These are phyloP conservation scores for Aureococcus anophagefferens DNA, from an alignment of 108 stramenopile species.

Conservation along the genomic window DNA sequence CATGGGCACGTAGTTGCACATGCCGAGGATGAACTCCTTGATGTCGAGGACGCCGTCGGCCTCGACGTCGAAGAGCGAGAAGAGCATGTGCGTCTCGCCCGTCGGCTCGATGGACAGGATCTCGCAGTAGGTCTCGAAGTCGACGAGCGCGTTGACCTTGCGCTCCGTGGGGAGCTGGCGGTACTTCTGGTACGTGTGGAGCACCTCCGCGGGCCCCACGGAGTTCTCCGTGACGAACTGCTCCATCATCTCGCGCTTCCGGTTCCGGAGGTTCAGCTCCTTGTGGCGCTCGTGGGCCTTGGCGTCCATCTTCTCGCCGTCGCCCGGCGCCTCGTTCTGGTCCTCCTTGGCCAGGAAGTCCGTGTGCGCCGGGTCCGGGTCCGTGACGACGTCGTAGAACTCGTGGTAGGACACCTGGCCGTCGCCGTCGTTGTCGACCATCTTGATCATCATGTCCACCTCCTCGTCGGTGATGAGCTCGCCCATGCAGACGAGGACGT, in stretches of 20 bases:
- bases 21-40: slow-evolving; percentile 52
- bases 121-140: slow-evolving; percentile 34
- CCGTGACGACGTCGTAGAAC: slow-evolving; percentile 52
- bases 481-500: slow-evolving; percentile 69
- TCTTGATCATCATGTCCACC: slow-evolving; percentile 70
- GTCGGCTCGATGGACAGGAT: slow-evolving; percentile 49
- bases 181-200: slow-evolving; percentile 1
- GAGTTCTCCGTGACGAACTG: slow-evolving; percentile 20
- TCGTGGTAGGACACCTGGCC: slow-evolving; percentile 66
- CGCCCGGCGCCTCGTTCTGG: slow-evolving; percentile 2
- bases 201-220: slow-evolving; percentile 12
- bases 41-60: slow-evolving; percentile 30
- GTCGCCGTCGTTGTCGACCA: slow-evolving; percentile 68
- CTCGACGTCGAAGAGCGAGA: slow-evolving; percentile 38
- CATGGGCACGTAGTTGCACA: slow-evolving; percentile 52
- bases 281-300: slow-evolving; percentile 9
- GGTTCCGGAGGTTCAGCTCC: slow-evolving; percentile 12
- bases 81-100: slow-evolving; percentile 50
- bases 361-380: slow-evolving; percentile 56
- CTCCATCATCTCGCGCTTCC: slow-evolving; percentile 22
- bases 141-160: slow-evolving; percentile 15
- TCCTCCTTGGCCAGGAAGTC: slow-evolving; percentile 34
- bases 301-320: slow-evolving; percentile 8
- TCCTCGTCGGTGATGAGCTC: slow-evolving; percentile 74
- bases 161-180: slow-evolving; percentile 6